Evolutionary conservation across 169 alveolate genomes (phyloP), one percentile per base, ranked within the genome.

Genomic region (Eimeria brunetti): DNA sequence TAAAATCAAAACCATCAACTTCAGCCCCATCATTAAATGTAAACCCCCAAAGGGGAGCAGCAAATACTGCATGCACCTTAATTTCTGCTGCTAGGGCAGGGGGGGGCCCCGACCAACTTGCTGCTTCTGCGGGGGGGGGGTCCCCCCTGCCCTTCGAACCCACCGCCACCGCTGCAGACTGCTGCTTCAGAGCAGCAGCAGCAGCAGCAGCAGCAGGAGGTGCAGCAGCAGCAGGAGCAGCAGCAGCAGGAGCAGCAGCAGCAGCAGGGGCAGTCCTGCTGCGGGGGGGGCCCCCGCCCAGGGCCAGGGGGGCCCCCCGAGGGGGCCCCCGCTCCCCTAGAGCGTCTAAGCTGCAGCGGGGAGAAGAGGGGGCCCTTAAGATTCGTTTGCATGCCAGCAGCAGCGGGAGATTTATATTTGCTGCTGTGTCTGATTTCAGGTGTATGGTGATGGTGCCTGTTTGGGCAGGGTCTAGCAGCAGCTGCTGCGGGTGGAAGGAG

Each of bases 401-500:
- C 44, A 80, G 89, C 11, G 89, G 69, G 46, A 80, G 64, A 14
- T 22, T 53, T 20, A 80, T 44, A 44, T 80, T 69, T 53, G 51
- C 69, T 53, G 89, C 69, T 46, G 46, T 11, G 71, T 80, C 89
- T 30, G 58, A 11, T n/a, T 30, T 49, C 64, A 80, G 89, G 46
- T 49, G 67, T 16, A 49, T 49, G 46, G 41, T 51, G 67, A 80
- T 44, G 64, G 14, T 0, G 49, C 71, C 67, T 14, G 16, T 44
- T 30, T 49, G 18, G 20, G 12, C 71, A 7, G 89, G 89, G 69
- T 80, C 89, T 51, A 80, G 38, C 30, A 36, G 38, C 38, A 84
- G 46, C 78, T 56, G 53, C 76, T 84, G 73, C 12, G 91, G 91
- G 64, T 56, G 53, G 22, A 84, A n/a, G 36, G 76, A 33, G 58